Base-by-base conservation (phyloP, 345 rosid species). In the Pugionium cornutum region DNA sequence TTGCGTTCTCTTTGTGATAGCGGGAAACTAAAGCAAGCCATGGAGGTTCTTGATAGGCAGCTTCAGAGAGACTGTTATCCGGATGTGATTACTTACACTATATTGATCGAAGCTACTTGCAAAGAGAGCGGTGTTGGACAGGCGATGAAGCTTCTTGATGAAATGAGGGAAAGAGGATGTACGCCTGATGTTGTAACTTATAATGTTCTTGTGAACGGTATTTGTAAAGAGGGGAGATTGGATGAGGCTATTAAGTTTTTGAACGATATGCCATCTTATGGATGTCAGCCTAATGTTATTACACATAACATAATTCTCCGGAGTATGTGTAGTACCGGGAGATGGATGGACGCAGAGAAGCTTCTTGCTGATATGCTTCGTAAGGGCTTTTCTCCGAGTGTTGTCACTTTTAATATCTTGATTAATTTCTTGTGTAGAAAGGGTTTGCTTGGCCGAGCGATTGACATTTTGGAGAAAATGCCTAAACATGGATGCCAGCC, bases 301-400 rank as follows among this genome's bases (percentile, higher is more conserved):
- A 86, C 91, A 9, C 84, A 86, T 74, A 87, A 89, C 70, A 86
- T 81, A 34, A 82, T 92, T 8, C 71, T 92, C 75, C 86, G 96
- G 56, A 82, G 96, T 75, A 75, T 87, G 92, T 86, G 94, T 65
- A 78, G 88, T 70, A 79, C 91, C 0, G 96, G 89, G 47, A 82
- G 98, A 77, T 86, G 92, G 98, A 84, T 76, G 84, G 97, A 92
- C 47, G 97, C 97, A 0, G 96, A 92, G 77, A 84, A 50, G 73
- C 82, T 89, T 18, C 75, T 92, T 35, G 74, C 86, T 56, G 88
- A 89, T 25, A 89, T 88, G 97, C 75, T 83, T 39, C 56, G 76
- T 2, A 88, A 85, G 75, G 96, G 96, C 36, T 89, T 89, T 66
- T 77, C 91, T 5, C 94, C 97, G n/a, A 84, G 87, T 58, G 92